Conservation (phyloP, 2,329 filamentous ascomycete species). For the Diplodia sapinea region DNA sequence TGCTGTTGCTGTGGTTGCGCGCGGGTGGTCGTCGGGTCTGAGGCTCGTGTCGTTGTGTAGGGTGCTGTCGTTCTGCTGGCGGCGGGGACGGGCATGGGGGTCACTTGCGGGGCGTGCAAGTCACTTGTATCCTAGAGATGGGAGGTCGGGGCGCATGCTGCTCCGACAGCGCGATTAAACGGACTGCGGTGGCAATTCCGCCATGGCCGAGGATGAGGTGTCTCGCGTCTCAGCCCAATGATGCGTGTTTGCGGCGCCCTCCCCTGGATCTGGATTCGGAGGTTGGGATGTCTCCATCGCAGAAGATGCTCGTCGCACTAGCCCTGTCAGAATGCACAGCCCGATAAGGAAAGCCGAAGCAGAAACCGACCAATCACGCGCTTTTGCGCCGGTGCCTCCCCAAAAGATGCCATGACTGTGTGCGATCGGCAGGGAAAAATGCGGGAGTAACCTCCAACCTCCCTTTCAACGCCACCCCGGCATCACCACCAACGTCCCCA, state of each 20-base stretch:
- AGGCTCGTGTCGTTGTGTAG: not conserved
- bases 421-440: not conserved
- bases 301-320: too few species aligned
- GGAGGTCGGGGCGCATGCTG: too few species aligned
- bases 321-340: too few species aligned
- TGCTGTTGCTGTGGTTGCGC: too few species aligned
- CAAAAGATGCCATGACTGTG: not conserved
- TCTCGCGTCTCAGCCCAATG: too few species aligned
- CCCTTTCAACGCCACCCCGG: too few species aligned
- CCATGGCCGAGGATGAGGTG: not conserved
- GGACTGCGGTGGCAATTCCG: not conserved
- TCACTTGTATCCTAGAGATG: conserved; percentile 2
- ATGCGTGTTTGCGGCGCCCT: too few species aligned
- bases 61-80: too few species aligned
- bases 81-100: not conserved
- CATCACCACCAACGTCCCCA: too few species aligned
- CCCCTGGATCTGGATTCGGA: too few species aligned
- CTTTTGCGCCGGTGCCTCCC: conserved; percentile 11
- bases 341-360: not conserved
- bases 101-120: not conserved
- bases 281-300: too few species aligned
- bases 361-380: not conserved
- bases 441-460: conserved; percentile 1
- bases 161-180: too few species aligned
- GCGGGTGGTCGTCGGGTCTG: not conserved